A percentile compares a stretch with the other conserved stretches of the same genome.
phyloP scores from a whole-genome alignment of 306 rosid species.

The Aeschynomene evenia region DNA sequence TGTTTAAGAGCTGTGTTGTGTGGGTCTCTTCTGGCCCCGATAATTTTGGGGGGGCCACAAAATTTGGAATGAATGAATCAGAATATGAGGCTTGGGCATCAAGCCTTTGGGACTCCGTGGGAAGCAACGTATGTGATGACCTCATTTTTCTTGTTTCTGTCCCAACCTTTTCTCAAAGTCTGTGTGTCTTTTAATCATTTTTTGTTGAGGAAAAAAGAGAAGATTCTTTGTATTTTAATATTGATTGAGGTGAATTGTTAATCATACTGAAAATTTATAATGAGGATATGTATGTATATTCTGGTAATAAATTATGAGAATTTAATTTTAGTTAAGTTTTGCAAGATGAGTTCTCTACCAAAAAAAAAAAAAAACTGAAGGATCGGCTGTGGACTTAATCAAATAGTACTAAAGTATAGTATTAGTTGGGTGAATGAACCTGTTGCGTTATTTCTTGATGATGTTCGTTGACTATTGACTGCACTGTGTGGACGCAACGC shows the following conservation, averaged over 20 bases:
- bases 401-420: neutral
- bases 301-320: too few species aligned
- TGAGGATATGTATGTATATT: too few species aligned
- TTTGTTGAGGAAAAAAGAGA: too few species aligned
- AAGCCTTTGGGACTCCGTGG: neutral
- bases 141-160: neutral
- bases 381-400: too few species aligned
- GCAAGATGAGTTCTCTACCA: too few species aligned
- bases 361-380: too few species aligned
- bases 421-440: neutral
- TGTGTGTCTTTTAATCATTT: too few species aligned
- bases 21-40: neutral
- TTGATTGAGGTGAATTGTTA: too few species aligned
- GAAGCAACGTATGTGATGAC: slow-evolving; percentile 16
- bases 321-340: too few species aligned
- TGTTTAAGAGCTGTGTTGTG: neutral
- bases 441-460: neutral
- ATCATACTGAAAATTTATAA: too few species aligned
- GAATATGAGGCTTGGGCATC: slow-evolving; percentile 23
- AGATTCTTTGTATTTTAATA: too few species aligned
- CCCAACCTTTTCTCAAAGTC: neutral
- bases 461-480: neutral
- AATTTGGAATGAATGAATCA: neutral
- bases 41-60: slow-evolving; percentile 23
- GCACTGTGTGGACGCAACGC: neutral